Evolutionary conservation across 1,284 basidiomycete genomes (phyloP).

Genomic region (Leccinum laetum): DNA sequence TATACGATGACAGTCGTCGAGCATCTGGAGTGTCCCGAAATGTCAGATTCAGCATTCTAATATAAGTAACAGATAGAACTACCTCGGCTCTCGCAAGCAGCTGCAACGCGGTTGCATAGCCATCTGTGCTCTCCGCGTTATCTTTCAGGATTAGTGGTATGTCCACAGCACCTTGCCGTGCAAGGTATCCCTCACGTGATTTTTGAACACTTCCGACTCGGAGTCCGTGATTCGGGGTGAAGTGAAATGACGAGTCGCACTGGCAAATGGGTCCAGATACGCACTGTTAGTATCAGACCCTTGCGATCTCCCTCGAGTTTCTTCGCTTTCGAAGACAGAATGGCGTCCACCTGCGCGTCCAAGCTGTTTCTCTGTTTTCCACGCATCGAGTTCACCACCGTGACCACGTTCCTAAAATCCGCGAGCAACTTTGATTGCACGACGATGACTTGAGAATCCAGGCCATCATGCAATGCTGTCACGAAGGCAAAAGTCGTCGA

Average conservation of each 20-base stretch:
- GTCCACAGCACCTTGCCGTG: conserved; percentile 73
- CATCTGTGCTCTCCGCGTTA: conserved; percentile 50
- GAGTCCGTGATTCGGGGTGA: background rate
- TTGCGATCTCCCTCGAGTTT: conserved; percentile 43
- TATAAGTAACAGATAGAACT: conserved; percentile 18
- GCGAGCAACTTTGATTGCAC: conserved; percentile 65
- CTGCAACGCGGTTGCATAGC: conserved; percentile 66
- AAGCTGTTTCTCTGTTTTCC: conserved; percentile 64
- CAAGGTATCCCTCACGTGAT: conserved; percentile 59
- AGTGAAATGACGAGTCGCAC: background rate
- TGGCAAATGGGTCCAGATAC: conserved; percentile 4
- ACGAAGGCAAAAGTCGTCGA: conserved; percentile 1
- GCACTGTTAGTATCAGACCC: conserved; percentile 44
- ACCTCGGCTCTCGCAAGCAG: conserved; percentile 59
- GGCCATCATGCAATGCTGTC: conserved; percentile 68
- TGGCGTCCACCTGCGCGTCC: conserved; percentile 65
- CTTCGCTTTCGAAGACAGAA: conserved; percentile 55
- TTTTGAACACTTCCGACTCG: conserved; percentile 57
- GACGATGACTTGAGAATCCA: conserved; percentile 63
- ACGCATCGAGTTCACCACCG: conserved; percentile 41
- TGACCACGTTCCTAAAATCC: conserved; percentile 50
- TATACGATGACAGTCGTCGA: conserved; percentile 67
- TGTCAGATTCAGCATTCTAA: conserved; percentile 6
- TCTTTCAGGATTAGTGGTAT: conserved; percentile 68
- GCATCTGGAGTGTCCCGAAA: conserved; percentile 66